Evolutionary conservation across 148 eudicot genomes (phyloP).

Genomic region (Hydrangea macrophylla): DNA sequence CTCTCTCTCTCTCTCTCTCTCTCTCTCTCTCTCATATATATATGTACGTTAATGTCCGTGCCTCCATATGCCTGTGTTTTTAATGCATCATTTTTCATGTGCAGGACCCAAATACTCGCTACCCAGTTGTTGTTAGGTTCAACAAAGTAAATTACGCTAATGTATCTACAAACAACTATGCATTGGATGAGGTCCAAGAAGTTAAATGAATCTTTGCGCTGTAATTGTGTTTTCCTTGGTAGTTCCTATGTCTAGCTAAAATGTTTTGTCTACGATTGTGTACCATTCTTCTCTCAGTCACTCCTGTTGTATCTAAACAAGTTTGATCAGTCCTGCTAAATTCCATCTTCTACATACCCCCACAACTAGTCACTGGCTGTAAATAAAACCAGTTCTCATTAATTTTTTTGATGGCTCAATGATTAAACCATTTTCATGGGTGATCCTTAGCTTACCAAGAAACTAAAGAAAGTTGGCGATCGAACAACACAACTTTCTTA

Average conservation of each 20-base stretch:
- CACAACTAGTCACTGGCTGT: background rate
- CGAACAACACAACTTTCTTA: too few species aligned
- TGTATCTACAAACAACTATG: conserved; percentile 95
- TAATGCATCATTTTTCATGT: background rate
- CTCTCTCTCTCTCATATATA: background rate
- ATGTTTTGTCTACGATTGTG: background rate
- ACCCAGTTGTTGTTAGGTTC: conserved; percentile 95
- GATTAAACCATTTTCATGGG: too few species aligned
- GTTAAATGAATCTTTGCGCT: conserved; percentile 31
- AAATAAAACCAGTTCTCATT: background rate
- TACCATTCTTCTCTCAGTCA: background rate
- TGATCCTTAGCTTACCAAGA: too few species aligned
- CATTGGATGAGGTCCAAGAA: conserved; percentile 88
- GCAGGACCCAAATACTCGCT: conserved; percentile 84
- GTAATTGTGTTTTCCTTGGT: background rate
- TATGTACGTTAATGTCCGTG: background rate
- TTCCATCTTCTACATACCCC: background rate
- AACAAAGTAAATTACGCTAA: conserved; percentile 92
- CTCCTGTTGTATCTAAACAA: background rate
- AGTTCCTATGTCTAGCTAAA: background rate
- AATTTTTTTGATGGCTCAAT: background rate
- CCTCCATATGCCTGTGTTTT: background rate
- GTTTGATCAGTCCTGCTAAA: background rate
- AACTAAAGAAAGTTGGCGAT: too few species aligned
- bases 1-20: background rate